Conservation (phyloP, 805 yeast species). For the Kregervanrija fluxuum region DNA sequence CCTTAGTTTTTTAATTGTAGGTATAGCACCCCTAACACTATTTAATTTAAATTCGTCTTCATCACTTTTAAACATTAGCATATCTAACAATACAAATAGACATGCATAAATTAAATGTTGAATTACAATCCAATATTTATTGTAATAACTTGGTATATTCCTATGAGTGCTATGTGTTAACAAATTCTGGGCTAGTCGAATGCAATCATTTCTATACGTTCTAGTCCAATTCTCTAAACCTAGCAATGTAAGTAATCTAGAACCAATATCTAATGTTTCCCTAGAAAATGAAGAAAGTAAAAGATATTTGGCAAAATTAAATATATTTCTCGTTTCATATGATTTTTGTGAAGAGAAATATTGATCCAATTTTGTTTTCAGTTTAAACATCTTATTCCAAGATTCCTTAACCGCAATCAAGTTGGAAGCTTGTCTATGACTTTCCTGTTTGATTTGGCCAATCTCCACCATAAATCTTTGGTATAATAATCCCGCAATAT, state of each 20-base stretch:
- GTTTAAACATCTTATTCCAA: constrained; percentile 11
- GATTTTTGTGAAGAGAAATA: constrained; percentile 1
- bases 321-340: background rate
- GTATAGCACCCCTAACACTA: constrained; percentile 13
- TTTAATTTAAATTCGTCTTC: constrained; percentile 15
- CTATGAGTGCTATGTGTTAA: constrained; percentile 12
- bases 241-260: constrained; percentile 14
- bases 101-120: constrained; percentile 22
- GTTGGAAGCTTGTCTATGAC: constrained; percentile 6
- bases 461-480: constrained; percentile 10
- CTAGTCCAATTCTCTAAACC: constrained; percentile 16
- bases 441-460: constrained; percentile 17
- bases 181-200: constrained; percentile 12
- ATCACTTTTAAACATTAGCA: constrained; percentile 19
- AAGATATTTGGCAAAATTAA: constrained; percentile 8
- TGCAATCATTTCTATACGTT: constrained; percentile 15
- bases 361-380: constrained; percentile 8
- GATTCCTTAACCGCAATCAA: constrained; percentile 4
- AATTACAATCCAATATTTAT: constrained; percentile 20
- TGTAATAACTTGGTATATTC: constrained; percentile 16
- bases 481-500: no score
- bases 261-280: constrained; percentile 18
- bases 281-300: constrained; percentile 19
- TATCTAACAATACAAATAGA: constrained; percentile 19
- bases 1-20: constrained; percentile 11